Base-by-base conservation (phyloP, 495 filamentous ascomycete genomes). In the Podospora pseudoanserina region DNA sequence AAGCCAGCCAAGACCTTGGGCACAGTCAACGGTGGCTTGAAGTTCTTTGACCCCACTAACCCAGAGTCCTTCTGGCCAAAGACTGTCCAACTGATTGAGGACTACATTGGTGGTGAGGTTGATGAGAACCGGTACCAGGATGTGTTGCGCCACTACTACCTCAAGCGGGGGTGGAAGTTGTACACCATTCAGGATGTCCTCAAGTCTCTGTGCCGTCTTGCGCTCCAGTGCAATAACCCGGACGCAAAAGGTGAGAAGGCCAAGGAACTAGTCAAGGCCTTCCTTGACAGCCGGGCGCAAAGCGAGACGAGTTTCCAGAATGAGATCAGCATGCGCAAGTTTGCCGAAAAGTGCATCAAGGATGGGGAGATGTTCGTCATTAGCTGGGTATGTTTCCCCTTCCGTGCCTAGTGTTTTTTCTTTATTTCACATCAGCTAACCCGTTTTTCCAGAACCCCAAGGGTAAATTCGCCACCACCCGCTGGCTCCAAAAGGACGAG, bases 291-390 rank as follows among this genome's bases (percentile, higher is more conserved):
- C 76, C 88, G 92, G 1, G 86, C 90, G 60, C 89, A 89, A 72
- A 88, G 91, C 5, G 88, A 91, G 74, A 97, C 91, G 0, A 95
- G 92, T 19, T 91, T 91, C 69, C 86, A 91, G 70, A 87, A 88
- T 11, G 94, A 97, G 79, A 90, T 97, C 64, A 89, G 89, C 65
- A 91, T 92, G 66, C 87, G 93, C 27, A 95, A 93, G 79, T 91
- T 90, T 69, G 92, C 94, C 2, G 92, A 96, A 76, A 91, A 91
- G 76, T 83, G 91, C 72, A 85, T 92, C 68, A 95, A 93, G 81
- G 93, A 97, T 68, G 90, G 88, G n/a, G 92, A 97, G 71, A 87
- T 94, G 71, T 97, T 92, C 76, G 86, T 91, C 58, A 89, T 97
- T 64, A 86, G 87, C 72, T 96, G 88, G 78, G 93, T 96, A 86